Base-by-base conservation (phyloP, 2,329 filamentous ascomycete species). In the Pezicula neosporulosa region DNA sequence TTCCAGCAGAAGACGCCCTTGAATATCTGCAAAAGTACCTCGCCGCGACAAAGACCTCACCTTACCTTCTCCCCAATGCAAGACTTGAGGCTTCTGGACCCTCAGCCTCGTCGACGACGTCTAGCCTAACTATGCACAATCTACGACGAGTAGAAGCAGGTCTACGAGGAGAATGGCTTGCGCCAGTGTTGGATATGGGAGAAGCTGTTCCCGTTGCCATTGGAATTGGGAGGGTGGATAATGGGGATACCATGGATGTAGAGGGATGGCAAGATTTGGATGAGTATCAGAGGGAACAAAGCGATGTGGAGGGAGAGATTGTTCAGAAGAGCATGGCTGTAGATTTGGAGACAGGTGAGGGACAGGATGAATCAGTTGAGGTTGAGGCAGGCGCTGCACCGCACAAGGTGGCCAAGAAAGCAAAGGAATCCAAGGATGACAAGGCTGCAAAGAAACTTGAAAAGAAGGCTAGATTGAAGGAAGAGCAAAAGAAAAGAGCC, bases 71-170 rank as follows among this genome's bases (percentile, higher is more conserved):
- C 6, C 66, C 66, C n/a, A 67, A 67, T 49, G 65, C 65, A 12
- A 61, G 57, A 35, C 60, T 68, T 27, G 60, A 64, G 35, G 49
- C 61, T n/a, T 60, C 62, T 7, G 66, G 66, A 5, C 64, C 65
- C 15, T 60, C 60, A 12, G 55, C 60, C 4, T 61, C 59, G 3
- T 55, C 58, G 10, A 60, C 55, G 15, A 56, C 56, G 15, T 63
- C 63, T 3, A 60, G 74, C 7, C 67, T 80, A n/a, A 68, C 73
- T 13, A 68, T 82, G 48, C 75, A 79, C 61, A 77, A 80, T 58
- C 63, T 82, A 43, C 68, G 73, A 36, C 71, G 79, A 44, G 73
- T 82, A 8, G 75, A 77, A 55, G 72, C 73, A 6, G 78, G 78
- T 0, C 57, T 82, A 52, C 63, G 68, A 18, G 79, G 79, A 19